Evolutionary conservation across 768 basidiomycete species (phyloP), one percentile per base, ranked within the genome.

Genomic region (Rhodotorula paludigena): DNA sequence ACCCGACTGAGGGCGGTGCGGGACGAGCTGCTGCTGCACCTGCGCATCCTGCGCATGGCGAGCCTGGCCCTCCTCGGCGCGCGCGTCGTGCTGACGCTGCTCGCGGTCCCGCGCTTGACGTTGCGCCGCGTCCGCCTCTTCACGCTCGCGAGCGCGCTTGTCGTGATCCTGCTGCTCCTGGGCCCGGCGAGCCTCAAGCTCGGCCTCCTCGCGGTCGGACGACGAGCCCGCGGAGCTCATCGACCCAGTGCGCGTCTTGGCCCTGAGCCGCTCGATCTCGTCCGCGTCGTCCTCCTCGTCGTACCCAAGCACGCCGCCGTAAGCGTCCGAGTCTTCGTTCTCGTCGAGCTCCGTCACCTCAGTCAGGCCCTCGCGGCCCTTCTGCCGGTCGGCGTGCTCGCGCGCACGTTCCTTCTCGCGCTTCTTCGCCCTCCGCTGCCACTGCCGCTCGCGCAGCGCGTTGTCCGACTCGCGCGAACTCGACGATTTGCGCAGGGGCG

Each of bases 241-340:
- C 47, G 57, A 59, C 35, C 57, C 57, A 25, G 57, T 59, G 16
- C 57, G 45, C 35, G 45, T 59, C 18, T n/a, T 10, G 8, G 14
- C 14, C 3, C 57, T 35, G 1, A 59, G 36, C 2, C 45, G 36
- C 10, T 36, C 57, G 16, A 48, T 16, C 18, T 59, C 57, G 9
- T 28, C 10, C 16, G 36, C 35, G 53, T 54, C 35, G n/a, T 41
- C 39, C 55, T 57, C 55, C n/a, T 57, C 55, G 35, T 53, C 52
- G 12, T 23, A 53, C 7, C 52, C 52, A 35, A 53, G 52, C 20
- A 53, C 52, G 33, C 12, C 52, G 4, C 11, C 20, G 30, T 32
- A 51, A 12, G 4, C 23, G 18, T 41, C 25, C 28, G 12, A 15
- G 18, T n/a, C 35, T 20, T 15, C 18, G 16, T 23, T 33, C 35